Evolutionary conservation across 768 basidiomycete genomes (phyloP), one percentile per base, ranked within the genome.

Genomic region (Lactarius sanguifluus): DNA sequence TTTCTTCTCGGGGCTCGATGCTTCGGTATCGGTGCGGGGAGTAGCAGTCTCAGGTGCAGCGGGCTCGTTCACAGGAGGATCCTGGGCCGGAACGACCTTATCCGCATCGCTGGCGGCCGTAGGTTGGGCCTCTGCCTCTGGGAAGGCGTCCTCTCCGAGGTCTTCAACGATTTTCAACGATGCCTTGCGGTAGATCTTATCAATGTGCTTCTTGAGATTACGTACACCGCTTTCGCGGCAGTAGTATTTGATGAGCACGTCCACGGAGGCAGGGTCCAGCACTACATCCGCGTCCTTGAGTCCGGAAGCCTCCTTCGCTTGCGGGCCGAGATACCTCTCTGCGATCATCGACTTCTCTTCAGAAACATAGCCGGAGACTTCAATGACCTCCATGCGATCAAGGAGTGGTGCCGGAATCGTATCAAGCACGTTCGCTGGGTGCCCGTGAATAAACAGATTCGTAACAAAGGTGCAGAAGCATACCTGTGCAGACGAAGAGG

Each of bases 111-210:
- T 68, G 52, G 34, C 72, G 64, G 34, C 72, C 61, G 10, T 67
- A 62, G 52, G 72, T 68, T n/a, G 74, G 40, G 16, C 71, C 68
- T 68, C 69, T 4, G 89, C 86, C 72, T 95, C 94, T 0, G 94
- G 91, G 70, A 96, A 84, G 0, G 83, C 84, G 4, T 89, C 86
- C 74, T 98, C 96, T 25, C 94, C 94, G 9, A 97, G 84, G 62
- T 96, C 93, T 71, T 89, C 83, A 1, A 98, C 92, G 61, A 99
- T 85, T 76, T 90, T 93, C 70, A 96, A 80, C 0, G 96, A 96
- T 16, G 96, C 92, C 76, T 99, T 99, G 67, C 97, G 87, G 77
- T 96, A 98, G 64, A 99, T 95, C 94, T 98, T 98, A 74, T 99
- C 96, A 62, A 99, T 96, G 73, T 96, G 92, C 79, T 99, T 98